These are phyloP conservation scores for Curvularia verruculosa DNA, from an alignment of 2,329 filamentous ascomycete genomes.

Conservation along the genomic window DNA sequence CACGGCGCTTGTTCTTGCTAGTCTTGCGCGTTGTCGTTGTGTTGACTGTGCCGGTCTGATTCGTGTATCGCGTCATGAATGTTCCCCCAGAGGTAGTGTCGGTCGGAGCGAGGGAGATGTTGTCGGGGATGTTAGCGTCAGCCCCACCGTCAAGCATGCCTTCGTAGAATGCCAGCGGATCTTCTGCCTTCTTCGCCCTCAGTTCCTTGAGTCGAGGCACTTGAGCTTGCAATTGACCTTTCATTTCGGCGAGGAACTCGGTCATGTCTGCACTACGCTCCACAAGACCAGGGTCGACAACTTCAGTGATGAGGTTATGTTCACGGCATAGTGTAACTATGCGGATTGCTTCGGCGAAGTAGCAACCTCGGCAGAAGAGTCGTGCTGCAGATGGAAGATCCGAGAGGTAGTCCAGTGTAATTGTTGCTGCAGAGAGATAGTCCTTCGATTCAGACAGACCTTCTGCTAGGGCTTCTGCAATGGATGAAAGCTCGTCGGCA, in stretches of 20 bases:
- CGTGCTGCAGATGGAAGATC: conserved; percentile 73
- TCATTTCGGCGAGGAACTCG: conserved; percentile 93
- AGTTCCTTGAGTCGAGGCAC: conserved; percentile 85
- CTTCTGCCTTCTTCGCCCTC: conserved; percentile 76
- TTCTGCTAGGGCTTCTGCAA: conserved; percentile 78
- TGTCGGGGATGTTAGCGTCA: conserved; percentile 77
- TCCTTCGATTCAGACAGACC: conserved; percentile 84
- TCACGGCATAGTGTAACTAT: conserved; percentile 68
- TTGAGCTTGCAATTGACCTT: conserved; percentile 80
- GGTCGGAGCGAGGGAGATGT: conserved; percentile 88
- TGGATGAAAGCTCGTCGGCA: conserved; percentile 63
- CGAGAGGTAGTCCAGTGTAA: conserved; percentile 80
- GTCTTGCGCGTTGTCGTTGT: conserved; percentile 79
- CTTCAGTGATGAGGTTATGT: conserved; percentile 66
- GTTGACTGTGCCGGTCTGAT: conserved; percentile 73
- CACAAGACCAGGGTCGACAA: conserved; percentile 78
- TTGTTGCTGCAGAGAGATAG: conserved; percentile 76
- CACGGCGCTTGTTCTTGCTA: conserved; percentile 83
- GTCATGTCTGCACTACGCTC: conserved; percentile 83
- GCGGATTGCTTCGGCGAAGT: conserved; percentile 88
- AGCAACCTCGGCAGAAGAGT: conserved; percentile 85
- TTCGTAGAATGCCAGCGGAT: conserved; percentile 88
- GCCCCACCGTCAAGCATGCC: conserved; percentile 56
- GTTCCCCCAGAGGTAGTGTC: conserved; percentile 78
- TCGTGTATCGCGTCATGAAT: conserved; percentile 91